These are phyloP conservation scores for Cronartium quercuum DNA, from an alignment of 1,284 basidiomycete genomes.

Conservation along the genomic window DNA sequence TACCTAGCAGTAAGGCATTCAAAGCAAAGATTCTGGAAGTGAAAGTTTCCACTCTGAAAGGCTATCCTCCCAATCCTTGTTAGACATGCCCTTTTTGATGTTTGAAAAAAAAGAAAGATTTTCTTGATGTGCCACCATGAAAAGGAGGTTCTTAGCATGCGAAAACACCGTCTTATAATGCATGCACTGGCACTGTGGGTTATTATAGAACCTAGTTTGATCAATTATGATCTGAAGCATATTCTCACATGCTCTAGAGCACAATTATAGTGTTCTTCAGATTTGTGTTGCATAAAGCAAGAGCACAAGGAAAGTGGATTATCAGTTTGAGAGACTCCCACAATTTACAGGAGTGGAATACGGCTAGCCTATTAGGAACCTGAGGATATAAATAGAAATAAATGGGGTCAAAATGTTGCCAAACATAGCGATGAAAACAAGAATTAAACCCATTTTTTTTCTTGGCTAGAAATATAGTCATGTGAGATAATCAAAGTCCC, in stretches of 20 bases:
- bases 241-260: not conserved
- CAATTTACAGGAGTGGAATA: not conserved
- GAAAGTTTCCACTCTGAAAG: constrained; percentile 1
- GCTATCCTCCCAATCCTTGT: not conserved
- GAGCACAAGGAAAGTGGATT: not conserved
- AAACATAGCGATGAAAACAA: no score
- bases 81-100: not conserved
- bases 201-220: not conserved
- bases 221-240: not conserved
- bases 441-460: no score
- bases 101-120: not conserved
- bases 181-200: not conserved
- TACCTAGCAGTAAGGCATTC: no score
- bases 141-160: not conserved
- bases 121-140: not conserved
- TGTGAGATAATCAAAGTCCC: no score
- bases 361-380: no score
- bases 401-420: no score
- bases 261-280: not conserved
- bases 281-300: constrained; percentile 1
- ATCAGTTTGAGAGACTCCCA: not conserved
- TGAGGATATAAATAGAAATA: no score
- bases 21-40: not conserved
- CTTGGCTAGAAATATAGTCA: no score
- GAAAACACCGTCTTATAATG: not conserved